A percentile compares a stretch with the other conserved stretches of the same genome.
These are phyloP conservation scores for Suillus subluteus DNA, from an alignment of 768 basidiomycete genomes.

Conservation along the genomic window DNA sequence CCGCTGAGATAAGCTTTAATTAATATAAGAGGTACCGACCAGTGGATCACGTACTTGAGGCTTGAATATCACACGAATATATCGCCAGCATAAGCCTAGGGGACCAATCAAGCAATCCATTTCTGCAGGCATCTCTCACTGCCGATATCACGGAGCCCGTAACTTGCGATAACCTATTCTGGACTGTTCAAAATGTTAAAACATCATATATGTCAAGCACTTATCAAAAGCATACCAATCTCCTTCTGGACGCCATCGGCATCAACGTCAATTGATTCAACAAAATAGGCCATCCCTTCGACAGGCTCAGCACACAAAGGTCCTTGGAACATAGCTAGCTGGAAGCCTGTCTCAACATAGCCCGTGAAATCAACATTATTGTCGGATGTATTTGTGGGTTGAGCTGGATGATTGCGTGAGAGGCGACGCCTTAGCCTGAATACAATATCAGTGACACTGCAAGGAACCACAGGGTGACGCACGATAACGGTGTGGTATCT, in stretches of 20 bases:
- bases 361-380: slow-evolving; percentile 68
- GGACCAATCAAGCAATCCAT: slow-evolving; percentile 94
- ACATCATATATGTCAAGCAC: slow-evolving; percentile 17
- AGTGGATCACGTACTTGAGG: slow-evolving; percentile 71
- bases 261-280: slow-evolving; percentile 76
- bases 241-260: slow-evolving; percentile 61
- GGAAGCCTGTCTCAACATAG: slow-evolving; percentile 91
- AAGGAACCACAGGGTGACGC: slow-evolving; percentile 33
- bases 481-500: slow-evolving; percentile 55
- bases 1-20: slow-evolving; percentile 55
- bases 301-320: slow-evolving; percentile 95
- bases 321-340: slow-evolving; percentile 92
- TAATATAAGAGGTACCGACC: slow-evolving; percentile 14
- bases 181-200: slow-evolving; percentile 48
- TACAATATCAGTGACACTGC: slow-evolving; percentile 14
- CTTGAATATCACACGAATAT: slow-evolving; percentile 99
- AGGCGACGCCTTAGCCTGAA: slow-evolving; percentile 57
- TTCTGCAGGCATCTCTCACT: slow-evolving; percentile 87
- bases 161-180: slow-evolving; percentile 81
- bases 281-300: slow-evolving; percentile 89
- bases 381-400: slow-evolving; percentile 37
- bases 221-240: slow-evolving; percentile 52
- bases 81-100: slow-evolving; percentile 96
- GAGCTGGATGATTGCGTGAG: slow-evolving; percentile 38
- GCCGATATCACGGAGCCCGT: slow-evolving; percentile 90